Evolutionary conservation across 768 basidiomycete species (phyloP).

Genomic region (Mycena metata): DNA sequence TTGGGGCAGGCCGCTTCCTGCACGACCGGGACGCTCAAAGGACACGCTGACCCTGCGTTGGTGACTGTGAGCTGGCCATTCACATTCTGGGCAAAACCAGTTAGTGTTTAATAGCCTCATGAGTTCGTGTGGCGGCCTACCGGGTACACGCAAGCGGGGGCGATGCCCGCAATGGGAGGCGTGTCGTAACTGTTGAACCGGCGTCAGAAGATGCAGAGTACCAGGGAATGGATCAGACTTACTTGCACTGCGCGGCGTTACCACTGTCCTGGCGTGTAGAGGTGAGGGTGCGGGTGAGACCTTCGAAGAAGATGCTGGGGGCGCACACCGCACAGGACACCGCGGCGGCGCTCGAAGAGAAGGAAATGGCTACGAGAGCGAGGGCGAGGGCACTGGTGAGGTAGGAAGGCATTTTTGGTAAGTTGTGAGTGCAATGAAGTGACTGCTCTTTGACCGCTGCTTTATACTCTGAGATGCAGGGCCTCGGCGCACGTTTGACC

Average conservation of each 20-base stretch:
- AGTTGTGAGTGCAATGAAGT: not conserved
- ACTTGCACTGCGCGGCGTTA: constrained; percentile 35
- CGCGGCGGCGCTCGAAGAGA: constrained; percentile 21
- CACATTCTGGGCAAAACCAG: constrained; percentile 24
- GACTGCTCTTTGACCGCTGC: not conserved
- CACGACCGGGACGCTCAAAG: not conserved
- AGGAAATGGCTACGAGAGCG: constrained; percentile 8
- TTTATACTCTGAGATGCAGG: constrained; percentile 18
- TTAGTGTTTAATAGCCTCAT: not conserved
- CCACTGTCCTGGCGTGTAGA: constrained; percentile 13
- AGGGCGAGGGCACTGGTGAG: constrained; percentile 11
- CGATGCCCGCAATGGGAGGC: constrained; percentile 26
- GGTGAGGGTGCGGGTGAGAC: constrained; percentile 35
- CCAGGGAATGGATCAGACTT: not conserved
- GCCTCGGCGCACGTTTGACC: not conserved
- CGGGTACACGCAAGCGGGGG: constrained; percentile 27
- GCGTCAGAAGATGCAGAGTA: not conserved
- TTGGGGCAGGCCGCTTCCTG: constrained; percentile 6
- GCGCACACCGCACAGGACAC: constrained; percentile 33
- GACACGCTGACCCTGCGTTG: constrained; percentile 25
- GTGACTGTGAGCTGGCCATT: constrained; percentile 27
- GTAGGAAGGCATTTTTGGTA: constrained; percentile 12
- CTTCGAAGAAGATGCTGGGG: constrained; percentile 31
- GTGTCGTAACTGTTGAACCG: constrained; percentile 27
- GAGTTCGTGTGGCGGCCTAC: constrained; percentile 7